Evolutionary conservation across 192 early-diverging fungal species (phyloP).

Genomic region (Lobosporangium transversale): DNA sequence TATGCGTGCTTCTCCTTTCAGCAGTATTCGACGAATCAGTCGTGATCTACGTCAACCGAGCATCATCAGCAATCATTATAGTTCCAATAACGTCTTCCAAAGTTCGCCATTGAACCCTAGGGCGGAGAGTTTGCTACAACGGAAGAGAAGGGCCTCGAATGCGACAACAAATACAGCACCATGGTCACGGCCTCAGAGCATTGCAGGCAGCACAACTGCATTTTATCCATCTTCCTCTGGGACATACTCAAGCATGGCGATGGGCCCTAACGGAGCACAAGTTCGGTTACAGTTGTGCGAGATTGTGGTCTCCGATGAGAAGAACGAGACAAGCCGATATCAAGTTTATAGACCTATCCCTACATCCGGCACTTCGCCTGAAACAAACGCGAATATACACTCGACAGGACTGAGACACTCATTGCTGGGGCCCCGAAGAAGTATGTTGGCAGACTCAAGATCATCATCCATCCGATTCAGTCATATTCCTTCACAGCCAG

Average conservation of each 20-base stretch:
- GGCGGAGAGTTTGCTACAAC: slow-evolving; percentile 35
- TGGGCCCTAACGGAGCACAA: slow-evolving; percentile 40
- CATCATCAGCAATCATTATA: slow-evolving; percentile 5
- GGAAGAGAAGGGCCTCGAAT: slow-evolving; percentile 43
- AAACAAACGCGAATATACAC: neutral
- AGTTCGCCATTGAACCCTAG: slow-evolving; percentile 43
- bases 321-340: slow-evolving; percentile 42
- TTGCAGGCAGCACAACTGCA: slow-evolving; percentile 17
- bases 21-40: slow-evolving; percentile 38
- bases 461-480: slow-evolving; percentile 31
- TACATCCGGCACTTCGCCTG: neutral
- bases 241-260: slow-evolving; percentile 32
- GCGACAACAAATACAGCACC: slow-evolving; percentile 13
- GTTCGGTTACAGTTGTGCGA: slow-evolving; percentile 39
- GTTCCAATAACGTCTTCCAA: slow-evolving; percentile 21
- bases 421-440: slow-evolving; percentile 14
- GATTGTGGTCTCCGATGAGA: slow-evolving; percentile 46
- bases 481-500: neutral
- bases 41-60: slow-evolving; percentile 42
- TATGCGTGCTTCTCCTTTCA: slow-evolving; percentile 51
- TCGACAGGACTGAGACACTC: slow-evolving; percentile 20
- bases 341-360: slow-evolving; percentile 42
- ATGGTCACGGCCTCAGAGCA: slow-evolving; percentile 30
- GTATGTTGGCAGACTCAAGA: slow-evolving; percentile 15
- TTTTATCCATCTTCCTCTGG: slow-evolving; percentile 30